Evolutionary conservation across 139 green algal genomes (phyloP).

Genomic region (Volvox reticuliferus): DNA sequence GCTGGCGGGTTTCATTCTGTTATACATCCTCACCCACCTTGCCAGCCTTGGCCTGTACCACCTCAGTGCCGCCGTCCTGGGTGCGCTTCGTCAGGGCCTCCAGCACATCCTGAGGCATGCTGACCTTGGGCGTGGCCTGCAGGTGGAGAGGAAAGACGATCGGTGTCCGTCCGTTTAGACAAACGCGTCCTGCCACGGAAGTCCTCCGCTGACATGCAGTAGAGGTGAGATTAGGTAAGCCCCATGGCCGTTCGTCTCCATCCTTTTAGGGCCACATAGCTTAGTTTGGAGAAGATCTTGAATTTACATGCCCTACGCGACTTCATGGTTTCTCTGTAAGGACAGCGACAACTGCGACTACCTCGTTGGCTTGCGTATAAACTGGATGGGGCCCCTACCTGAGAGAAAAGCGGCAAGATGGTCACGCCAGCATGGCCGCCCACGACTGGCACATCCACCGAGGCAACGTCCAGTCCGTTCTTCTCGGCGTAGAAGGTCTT

Average conservation of each 20-base stretch:
- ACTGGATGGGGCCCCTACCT: constrained; percentile 66
- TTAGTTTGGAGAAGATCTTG: too few relatives aligned
- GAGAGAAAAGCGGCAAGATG: constrained; percentile 98
- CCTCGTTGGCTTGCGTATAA: too few relatives aligned
- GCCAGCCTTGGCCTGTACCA: constrained; percentile 94
- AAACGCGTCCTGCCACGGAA: too few relatives aligned
- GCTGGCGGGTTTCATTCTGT: too few relatives aligned
- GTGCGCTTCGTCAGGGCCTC: constrained; percentile 97
- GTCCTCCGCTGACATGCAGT: background rate
- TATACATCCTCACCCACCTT: constrained; percentile 61
- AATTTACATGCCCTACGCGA: too few relatives aligned
- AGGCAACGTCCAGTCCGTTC: constrained; percentile 83
- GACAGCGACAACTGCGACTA: too few relatives aligned
- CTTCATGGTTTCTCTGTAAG: too few relatives aligned
- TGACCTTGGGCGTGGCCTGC: constrained; percentile 71
- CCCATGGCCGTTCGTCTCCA: too few relatives aligned
- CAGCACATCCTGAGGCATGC: constrained; percentile 83
- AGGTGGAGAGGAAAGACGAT: background rate
- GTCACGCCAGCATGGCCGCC: constrained; percentile 98
- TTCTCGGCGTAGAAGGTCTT: constrained; percentile 98
- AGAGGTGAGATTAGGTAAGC: too few relatives aligned
- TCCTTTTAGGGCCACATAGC: too few relatives aligned
- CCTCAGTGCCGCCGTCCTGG: constrained; percentile 99
- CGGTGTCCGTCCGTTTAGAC: too few relatives aligned
- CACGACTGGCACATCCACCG: constrained; percentile 97